Evolutionary conservation across 176 grass and related monocot species (phyloP), one percentile per base, ranked within the genome.

Genomic region (Zizania latifolia): DNA sequence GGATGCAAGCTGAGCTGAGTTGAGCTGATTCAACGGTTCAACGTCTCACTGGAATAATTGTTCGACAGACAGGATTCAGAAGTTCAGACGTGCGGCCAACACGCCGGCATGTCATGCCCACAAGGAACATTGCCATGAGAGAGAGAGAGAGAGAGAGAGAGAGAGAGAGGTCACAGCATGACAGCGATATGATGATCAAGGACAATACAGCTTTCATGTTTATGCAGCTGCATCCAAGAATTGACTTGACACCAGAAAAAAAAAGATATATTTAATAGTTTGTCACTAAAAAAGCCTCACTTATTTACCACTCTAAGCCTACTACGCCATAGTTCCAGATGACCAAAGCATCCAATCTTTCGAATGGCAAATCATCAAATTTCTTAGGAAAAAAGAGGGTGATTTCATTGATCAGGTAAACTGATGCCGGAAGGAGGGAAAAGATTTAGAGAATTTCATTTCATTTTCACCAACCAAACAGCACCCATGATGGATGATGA

Each of bases 71-170:
- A 44, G 81, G 81, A 22, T 76, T n/a, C n/a, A n/a, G n/a, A n/a
- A n/a, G n/a, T n/a, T n/a, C 71, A 68, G 72, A 60, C 63, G 72
- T 75, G 62, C 84, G 3, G 70, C 51, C 70, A 75, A 34, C 84
- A 75, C 38, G 41, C 32, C 62, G 53, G n/a, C 77, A 86, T 81
- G 84, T 34, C 43, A 8, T 13, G 33, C 62, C 36, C 45, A 32
- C 33, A 60, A 19, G 26, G 58, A 33, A 41, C 77, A 69, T 17
- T 43, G 62, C 19, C 3, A 1, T 12, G 13, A 66, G 50, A 4
- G 14, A 3, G 10, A 58, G 8, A 22, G 41, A 22, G 4, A 73
- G 39, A 41, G 21, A n/a, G n/a, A 53, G 7, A 53, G n/a, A n/a
- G n/a, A n/a, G n/a, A n/a, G n/a, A n/a, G n/a, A n/a, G n/a, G n/a